These are phyloP conservation scores for Calcarisporium arbuscula DNA, from an alignment of 2,329 filamentous ascomycete genomes.

Conservation along the genomic window DNA sequence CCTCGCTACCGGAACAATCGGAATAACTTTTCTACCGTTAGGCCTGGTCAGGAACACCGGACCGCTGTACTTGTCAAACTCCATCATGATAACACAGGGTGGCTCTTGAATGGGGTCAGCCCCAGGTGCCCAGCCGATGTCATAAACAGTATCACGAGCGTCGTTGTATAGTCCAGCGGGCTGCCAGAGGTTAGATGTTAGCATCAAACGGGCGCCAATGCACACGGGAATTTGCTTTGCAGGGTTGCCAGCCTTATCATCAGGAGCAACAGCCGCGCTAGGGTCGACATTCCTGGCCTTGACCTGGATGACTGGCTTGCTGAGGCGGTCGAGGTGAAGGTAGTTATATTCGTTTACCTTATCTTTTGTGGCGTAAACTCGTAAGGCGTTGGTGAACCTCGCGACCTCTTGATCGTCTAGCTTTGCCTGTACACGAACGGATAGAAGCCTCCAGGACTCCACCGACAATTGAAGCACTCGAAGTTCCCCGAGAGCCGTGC, in stretches of 20 bases:
- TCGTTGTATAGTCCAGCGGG: slow-evolving; percentile 10
- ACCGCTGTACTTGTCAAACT: slow-evolving; percentile 10
- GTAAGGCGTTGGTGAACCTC: slow-evolving; percentile 2
- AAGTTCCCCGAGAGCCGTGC: slow-evolving; percentile 4
- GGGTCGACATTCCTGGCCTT: slow-evolving; percentile 6
- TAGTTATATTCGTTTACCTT: slow-evolving; percentile 7
- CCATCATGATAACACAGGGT: slow-evolving; percentile 10
- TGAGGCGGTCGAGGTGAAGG: slow-evolving; percentile 7
- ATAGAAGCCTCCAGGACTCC: slow-evolving; percentile 6
- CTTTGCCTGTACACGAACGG: slow-evolving; percentile 4
- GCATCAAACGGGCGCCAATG: slow-evolving; percentile 9
- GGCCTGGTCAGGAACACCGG: slow-evolving; percentile 8
- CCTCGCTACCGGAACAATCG: slow-evolving; percentile 9
- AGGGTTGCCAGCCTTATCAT: slow-evolving; percentile 10
- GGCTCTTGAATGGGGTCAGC: slow-evolving; percentile 9
- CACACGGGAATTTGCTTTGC: slow-evolving; percentile 9
- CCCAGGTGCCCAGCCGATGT: slow-evolving; percentile 11
- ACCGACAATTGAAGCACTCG: slow-evolving; percentile 3
- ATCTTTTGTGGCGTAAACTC: slow-evolving; percentile 4
- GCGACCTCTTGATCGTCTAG: slow-evolving; percentile 6
- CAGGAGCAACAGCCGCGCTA: slow-evolving; percentile 6
- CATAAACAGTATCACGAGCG: slow-evolving; percentile 11
- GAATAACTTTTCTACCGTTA: slow-evolving; percentile 8
- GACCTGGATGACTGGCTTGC: slow-evolving; percentile 6
- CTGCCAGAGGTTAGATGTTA: slow-evolving; percentile 10